Evolutionary conservation across 768 basidiomycete genomes (phyloP), one percentile per base, ranked within the genome.

Genomic region (Auricularia sp.): DNA sequence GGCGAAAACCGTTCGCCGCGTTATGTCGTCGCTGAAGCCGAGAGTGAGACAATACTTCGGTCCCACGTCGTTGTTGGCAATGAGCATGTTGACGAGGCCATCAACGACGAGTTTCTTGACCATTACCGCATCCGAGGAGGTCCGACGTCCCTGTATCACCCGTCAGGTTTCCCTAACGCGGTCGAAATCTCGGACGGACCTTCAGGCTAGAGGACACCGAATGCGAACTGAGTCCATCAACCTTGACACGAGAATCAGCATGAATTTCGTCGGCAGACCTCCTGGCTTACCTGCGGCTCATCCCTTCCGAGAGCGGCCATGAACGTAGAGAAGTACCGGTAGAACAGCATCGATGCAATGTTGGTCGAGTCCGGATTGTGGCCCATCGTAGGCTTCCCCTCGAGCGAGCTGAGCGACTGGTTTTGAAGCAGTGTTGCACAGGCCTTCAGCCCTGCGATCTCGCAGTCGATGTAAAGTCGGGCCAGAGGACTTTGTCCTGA

Each of bases 41-140:
- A 90, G 78, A 3, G 85, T 77, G 24, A 95, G 82, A 69, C 89
- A 93, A 72, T 94, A 91, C 73, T 93, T 94, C 72, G 95, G 85
- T 3, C 91, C 94, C 69, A 85, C 88, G 70, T 94, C 91, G 14
- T 90, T 87, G 71, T 96, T 96, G 13, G 92, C 83, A 39, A 82
- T 83, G 65, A 96, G 86, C 5, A 96, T 79, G 67, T 93, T 86
- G 0, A 92, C 83, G 6, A 96, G 81, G 1, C 89, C 91, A 4
- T 85, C 82, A 66, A 95, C 89, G 56, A 92, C 85, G 16, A 91
- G 77, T 10, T 66, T 92, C 88, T n/a, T 88, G 83, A 54, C 91
- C 75, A 65, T 89, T 51, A 34, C 56, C 5, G 24, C 21, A 51
- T 51, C 47, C 47, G 47, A 51, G 18, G 47, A 51, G 6, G 47